Evolutionary conservation across 2,329 filamentous ascomycete species (phyloP), one percentile per base, ranked within the genome.

Genomic region (Talaromyces funiculosus): DNA sequence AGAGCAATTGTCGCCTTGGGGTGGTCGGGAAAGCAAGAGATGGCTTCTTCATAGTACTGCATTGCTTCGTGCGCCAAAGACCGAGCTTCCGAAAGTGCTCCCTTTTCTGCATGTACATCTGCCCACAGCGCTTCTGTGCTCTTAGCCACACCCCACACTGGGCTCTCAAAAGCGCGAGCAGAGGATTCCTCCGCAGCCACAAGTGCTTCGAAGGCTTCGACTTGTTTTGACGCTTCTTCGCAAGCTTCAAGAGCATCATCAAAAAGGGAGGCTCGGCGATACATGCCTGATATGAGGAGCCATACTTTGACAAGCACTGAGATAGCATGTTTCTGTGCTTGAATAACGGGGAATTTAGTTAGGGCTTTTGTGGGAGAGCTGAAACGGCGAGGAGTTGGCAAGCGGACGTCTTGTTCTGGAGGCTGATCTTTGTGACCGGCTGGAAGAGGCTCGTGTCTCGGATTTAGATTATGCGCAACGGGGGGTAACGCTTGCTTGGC

Each of bases 251-350:
- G 85, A 12, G 90, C 86, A 71, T 97, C 93, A 20, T 92, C 88
- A 59, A 86, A 85, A 78, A 95, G 86, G 8, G 84, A 84, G 7
- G 93, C 90, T 57, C 91, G 85, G 29, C 91, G 85, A 71, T 97
- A 99, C 65, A 97, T 87, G 0, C 89, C 89, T 2, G 91, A 89
- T 63, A 97, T 91, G 71, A 94, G 88, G 8, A 97, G 80, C 94
- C 94, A 99, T 33, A 97, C 86, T 65, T 88, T 88, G 20, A 92
- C 79, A 16, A 99, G 75, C 10, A 87, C 70, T 4, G 79, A 79
- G 12, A 85, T 76, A 16, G 80, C 82, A 61, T 85, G 82, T 58
- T 81, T 81, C 56, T 83, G 79, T 54, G 80, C 78, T 63, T 84
- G 80, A 8, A 78, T 63, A 20, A 75, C 72, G 2, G 81, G 76